These are phyloP conservation scores for Alectoria sarmentosa DNA, from an alignment of 495 filamentous ascomycete species.

Conservation along the genomic window DNA sequence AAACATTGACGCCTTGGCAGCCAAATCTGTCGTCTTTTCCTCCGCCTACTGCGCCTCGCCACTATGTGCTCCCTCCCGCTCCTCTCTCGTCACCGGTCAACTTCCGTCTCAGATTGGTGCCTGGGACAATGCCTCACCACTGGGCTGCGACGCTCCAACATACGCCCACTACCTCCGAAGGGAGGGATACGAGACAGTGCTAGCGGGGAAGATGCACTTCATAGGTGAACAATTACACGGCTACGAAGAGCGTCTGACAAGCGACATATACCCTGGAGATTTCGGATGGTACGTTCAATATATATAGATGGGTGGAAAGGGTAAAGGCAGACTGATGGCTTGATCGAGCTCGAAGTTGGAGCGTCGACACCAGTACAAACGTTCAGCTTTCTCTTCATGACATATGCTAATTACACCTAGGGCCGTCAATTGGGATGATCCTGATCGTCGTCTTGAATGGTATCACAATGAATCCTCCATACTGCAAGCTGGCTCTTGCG, in stretches of 20 bases:
- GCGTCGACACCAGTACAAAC: slow-evolving; percentile 20
- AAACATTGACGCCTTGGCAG: slow-evolving; percentile 72
- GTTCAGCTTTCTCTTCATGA: not conserved
- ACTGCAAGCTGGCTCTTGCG: slow-evolving; percentile 72
- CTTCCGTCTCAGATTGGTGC: slow-evolving; percentile 79
- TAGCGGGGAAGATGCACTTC: slow-evolving; percentile 95
- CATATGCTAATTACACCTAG: slow-evolving; percentile 19
- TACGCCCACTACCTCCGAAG: slow-evolving; percentile 85
- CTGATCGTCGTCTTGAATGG: slow-evolving; percentile 77
- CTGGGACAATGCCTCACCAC: slow-evolving; percentile 76
- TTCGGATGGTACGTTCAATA: slow-evolving; percentile 58
- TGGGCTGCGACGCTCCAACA: slow-evolving; percentile 69
- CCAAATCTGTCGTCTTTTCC: slow-evolving; percentile 73
- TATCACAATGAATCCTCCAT: slow-evolving; percentile 91
- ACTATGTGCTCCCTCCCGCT: slow-evolving; percentile 80
- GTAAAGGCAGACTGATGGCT: slow-evolving; percentile 4
- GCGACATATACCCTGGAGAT: slow-evolving; percentile 86
- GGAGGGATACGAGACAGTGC: slow-evolving; percentile 77
- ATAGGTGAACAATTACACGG: slow-evolving; percentile 88
- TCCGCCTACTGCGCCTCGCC: slow-evolving; percentile 86
- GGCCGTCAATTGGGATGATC: slow-evolving; percentile 81
- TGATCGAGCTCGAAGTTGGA: not conserved
- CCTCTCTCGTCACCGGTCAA: slow-evolving; percentile 82
- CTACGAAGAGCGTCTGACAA: slow-evolving; percentile 81
- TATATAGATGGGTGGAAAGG: not conserved